Percentiles rank a stretch among this genome's conserved stretches.
phyloP scores from a whole-genome alignment of 1,284 basidiomycete genomes.

The Puccinia novopanici region DNA sequence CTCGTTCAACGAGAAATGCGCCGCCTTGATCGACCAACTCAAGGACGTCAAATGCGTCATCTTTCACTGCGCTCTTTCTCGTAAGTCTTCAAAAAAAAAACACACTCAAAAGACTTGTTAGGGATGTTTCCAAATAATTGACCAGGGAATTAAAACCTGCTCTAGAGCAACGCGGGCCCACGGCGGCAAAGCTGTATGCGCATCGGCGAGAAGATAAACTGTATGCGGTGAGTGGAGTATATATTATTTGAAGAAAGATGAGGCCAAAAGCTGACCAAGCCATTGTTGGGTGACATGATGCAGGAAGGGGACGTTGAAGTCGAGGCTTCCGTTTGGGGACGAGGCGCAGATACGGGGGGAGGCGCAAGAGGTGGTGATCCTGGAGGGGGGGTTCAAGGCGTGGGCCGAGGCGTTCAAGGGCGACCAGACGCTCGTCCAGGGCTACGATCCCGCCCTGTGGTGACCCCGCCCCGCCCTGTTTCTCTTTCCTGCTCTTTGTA shows the following conservation, averaged over 20 bases:
- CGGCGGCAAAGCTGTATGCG: slow-evolving; percentile 27
- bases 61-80: slow-evolving; percentile 40
- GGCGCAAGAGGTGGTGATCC: slow-evolving; percentile 25
- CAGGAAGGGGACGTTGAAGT: slow-evolving; percentile 28
- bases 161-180: slow-evolving; percentile 42
- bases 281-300: no score
- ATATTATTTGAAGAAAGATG: no score
- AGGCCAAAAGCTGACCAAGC: no score
- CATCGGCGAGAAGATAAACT: slow-evolving; percentile 14
- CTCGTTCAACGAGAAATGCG: slow-evolving; percentile 2
- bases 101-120: no score
- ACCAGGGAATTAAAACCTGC: not conserved
- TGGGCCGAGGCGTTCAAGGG: slow-evolving; percentile 21
- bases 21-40: slow-evolving; percentile 10
- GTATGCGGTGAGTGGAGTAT: not conserved
- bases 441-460: slow-evolving; percentile 31
- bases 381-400: slow-evolving; percentile 31
- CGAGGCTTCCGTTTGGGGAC: slow-evolving; percentile 26
- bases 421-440: slow-evolving; percentile 29
- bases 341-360: slow-evolving; percentile 18
- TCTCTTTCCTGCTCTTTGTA: not conserved
- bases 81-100: no score
- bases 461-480: not conserved
- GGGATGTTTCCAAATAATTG: no score
- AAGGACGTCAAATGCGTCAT: slow-evolving; percentile 34